Percentiles rank a stretch among this genome's conserved stretches.
phyloP scores from a whole-genome alignment of 331 rosid genomes.

The Phaseolus coccineus region DNA sequence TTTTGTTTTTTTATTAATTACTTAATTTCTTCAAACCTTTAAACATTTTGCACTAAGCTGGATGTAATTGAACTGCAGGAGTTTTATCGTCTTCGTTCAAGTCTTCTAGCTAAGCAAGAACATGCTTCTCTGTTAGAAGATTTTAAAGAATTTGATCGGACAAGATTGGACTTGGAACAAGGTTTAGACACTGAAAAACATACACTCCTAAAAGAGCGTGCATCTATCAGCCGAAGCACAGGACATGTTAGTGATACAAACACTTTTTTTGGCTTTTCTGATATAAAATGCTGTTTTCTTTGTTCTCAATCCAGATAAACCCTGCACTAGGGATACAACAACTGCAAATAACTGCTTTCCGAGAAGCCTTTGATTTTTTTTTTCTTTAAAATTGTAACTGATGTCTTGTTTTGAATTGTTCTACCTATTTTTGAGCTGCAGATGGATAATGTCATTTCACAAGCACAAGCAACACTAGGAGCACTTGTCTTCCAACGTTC shows the following conservation, averaged over 20 bases:
- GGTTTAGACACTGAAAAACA: constrained; percentile 73
- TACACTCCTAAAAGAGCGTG: constrained; percentile 81
- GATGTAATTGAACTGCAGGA: constrained; percentile 81
- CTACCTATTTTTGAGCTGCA: constrained; percentile 46
- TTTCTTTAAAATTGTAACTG: not conserved
- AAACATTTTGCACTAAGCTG: constrained; percentile 34
- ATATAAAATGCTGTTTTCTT: constrained; percentile 5
- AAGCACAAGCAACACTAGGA: constrained; percentile 96
- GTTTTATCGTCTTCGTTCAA: constrained; percentile 89
- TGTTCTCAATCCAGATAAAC: constrained; percentile 7
- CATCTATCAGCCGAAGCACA: constrained; percentile 84
- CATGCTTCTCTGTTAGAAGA: constrained; percentile 97
- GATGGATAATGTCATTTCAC: constrained; percentile 93
- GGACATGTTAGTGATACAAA: constrained; percentile 74
- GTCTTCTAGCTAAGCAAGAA: constrained; percentile 87
- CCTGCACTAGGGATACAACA: constrained; percentile 5
- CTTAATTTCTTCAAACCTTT: constrained; percentile 15
- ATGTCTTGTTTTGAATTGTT: constrained; percentile 38
- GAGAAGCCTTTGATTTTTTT: not conserved
- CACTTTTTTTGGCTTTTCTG: constrained; percentile 18
- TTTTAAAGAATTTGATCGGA: constrained; percentile 94
- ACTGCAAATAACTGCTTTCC: constrained; percentile 10
- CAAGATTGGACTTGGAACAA: constrained; percentile 90
- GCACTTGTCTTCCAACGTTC: constrained; percentile 92
- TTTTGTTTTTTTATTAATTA: not conserved